These are phyloP conservation scores for Candida maris DNA, from an alignment of 805 yeast genomes.

Conservation along the genomic window DNA sequence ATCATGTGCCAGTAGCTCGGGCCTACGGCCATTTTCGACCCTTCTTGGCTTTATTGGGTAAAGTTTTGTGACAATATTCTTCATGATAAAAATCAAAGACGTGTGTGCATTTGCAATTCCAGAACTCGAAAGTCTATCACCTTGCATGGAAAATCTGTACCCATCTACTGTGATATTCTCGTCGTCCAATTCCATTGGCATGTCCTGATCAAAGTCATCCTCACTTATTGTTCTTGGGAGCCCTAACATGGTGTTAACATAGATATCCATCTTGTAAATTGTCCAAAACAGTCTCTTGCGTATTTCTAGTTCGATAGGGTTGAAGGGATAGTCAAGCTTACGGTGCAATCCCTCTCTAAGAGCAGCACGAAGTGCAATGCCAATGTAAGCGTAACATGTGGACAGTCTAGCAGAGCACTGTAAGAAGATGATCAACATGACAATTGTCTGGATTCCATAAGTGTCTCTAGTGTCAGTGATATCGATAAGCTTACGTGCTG, in stretches of 20 bases:
- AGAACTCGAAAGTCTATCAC: slow-evolving; percentile 59
- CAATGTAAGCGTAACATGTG: slow-evolving; percentile 85
- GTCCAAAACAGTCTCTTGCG: slow-evolving; percentile 87
- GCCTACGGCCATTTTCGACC: slow-evolving; percentile 26
- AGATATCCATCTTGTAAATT: slow-evolving; percentile 84
- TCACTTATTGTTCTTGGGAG: slow-evolving; percentile 73
- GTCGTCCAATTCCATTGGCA: slow-evolving; percentile 83
- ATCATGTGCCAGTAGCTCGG: slow-evolving; percentile 32
- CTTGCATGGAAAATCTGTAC: slow-evolving; percentile 39
- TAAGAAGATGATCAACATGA: slow-evolving; percentile 78
- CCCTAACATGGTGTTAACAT: slow-evolving; percentile 83
- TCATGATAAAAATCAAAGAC: slow-evolving; percentile 62
- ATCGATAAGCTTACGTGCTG: slow-evolving; percentile 75
- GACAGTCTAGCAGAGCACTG: slow-evolving; percentile 87
- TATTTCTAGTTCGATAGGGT: slow-evolving; percentile 78
- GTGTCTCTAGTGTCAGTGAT: slow-evolving; percentile 81
- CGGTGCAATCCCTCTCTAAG: slow-evolving; percentile 80
- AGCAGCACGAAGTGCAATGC: slow-evolving; percentile 81
- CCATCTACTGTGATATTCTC: slow-evolving; percentile 74
- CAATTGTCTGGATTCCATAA: slow-evolving; percentile 78
- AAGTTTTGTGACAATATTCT: slow-evolving; percentile 64
- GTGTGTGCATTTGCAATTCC: slow-evolving; percentile 88
- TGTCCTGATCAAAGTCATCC: slow-evolving; percentile 82
- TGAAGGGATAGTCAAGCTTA: slow-evolving; percentile 57
- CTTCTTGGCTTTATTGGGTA: slow-evolving; percentile 63